Base-by-base conservation (phyloP, 768 basidiomycete genomes). In the Rhodotorula taiwanensis region DNA sequence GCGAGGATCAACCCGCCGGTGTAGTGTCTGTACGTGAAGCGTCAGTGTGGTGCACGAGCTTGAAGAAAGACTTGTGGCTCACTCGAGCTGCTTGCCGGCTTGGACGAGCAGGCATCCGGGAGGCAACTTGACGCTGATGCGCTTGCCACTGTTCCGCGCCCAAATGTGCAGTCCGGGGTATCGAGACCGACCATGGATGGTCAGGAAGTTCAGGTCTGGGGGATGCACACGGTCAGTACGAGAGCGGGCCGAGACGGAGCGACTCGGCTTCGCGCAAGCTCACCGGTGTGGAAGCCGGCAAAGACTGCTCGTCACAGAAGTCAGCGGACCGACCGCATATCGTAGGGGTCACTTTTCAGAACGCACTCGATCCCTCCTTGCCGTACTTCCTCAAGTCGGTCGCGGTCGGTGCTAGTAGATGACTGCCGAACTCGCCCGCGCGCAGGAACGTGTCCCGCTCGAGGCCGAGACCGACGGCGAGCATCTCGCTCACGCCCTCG, bases 61-160 rank as follows among this genome's bases (percentile, higher is more conserved):
- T n/a, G n/a, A 43, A 30, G 36, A 30, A 20, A n/a, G 23, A n/a
- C 16, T 10, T 4, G 43, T 21, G 13, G 10, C 78, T 75, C 89
- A 88, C 74, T 95, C 93, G 16, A 98, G 81, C 74, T 98, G 93
- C 76, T 92, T 94, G 44, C 93, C 93, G 3, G 92, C 92, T 76
- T 98, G 93, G 2, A 98, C 89, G 20, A 98, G 82, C 39, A 98
- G 81, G 73, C 85, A 85, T 44, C 85, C 88, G 1, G 82, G 79
- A 1, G 92, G 92, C 53, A 98, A 89, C 72, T 81, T 84, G 49
- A 95, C 92, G 4, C 85, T 79, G 64, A 97, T 89, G 20, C 89
- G 84, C 74, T 88, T 90, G 34, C 93, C 93, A 0, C 86, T 86
- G 72, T 97, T 95, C 42, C 93, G 82, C 20, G 90, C 93, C 93